These are phyloP conservation scores for Jatropha podagrica DNA, from an alignment of 441 rosid genomes.

Conservation along the genomic window DNA sequence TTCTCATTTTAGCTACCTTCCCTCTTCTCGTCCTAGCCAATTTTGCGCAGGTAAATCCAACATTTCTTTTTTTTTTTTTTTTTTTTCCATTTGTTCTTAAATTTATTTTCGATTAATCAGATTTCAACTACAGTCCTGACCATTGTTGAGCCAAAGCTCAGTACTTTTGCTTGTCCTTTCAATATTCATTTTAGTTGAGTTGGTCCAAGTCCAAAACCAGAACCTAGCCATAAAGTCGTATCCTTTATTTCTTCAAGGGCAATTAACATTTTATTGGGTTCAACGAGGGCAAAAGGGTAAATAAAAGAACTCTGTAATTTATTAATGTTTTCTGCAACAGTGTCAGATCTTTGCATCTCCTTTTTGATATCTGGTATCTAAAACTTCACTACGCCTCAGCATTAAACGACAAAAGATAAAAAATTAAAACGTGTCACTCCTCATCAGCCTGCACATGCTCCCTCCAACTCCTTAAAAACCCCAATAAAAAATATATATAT, in stretches of 20 bases:
- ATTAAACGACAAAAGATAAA: slow-evolving; percentile 42
- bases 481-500: slow-evolving; percentile 9
- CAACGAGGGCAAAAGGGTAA: slow-evolving; percentile 23
- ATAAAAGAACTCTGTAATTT: neutral
- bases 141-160: too few relatives aligned
- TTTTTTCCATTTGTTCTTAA: neutral
- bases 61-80: neutral
- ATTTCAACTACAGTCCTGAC: too few relatives aligned
- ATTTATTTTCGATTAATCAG: too few relatives aligned
- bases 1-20: slow-evolving; percentile 90
- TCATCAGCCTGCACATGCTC: slow-evolving; percentile 36
- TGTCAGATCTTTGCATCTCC: slow-evolving; percentile 18
- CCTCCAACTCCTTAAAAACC: slow-evolving; percentile 22
- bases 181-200: neutral
- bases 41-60: slow-evolving; percentile 83
- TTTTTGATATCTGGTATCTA: slow-evolving; percentile 41
- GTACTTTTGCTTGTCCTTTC: neutral
- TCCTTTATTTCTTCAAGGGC: neutral
- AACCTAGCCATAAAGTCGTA: slow-evolving; percentile 4
- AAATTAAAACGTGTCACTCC: slow-evolving; percentile 24
- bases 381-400: slow-evolving; percentile 22
- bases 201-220: slow-evolving; percentile 11
- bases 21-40: slow-evolving; percentile 98
- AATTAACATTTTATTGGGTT: slow-evolving; percentile 14
- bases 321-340: neutral